phyloP scores from a whole-genome alignment of 176 grass and related monocot species.

The Zea mays region DNA sequence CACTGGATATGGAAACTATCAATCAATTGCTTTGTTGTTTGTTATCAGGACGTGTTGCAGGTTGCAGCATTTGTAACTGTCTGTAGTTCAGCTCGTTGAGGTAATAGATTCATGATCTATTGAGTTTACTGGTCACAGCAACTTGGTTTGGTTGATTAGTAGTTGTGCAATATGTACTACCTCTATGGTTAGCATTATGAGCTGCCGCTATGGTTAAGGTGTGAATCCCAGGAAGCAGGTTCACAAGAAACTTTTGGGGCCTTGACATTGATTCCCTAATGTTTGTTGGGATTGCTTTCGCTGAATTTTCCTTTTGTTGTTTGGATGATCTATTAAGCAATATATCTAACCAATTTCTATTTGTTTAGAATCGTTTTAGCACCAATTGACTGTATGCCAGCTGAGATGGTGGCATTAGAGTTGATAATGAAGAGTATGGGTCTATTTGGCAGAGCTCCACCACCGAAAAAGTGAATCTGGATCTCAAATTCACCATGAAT shows the following conservation, averaged over 20 bases:
- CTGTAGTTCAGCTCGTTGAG: not conserved
- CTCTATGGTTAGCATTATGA: not conserved
- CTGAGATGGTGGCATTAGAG: not conserved
- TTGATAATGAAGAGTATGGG: not conserved
- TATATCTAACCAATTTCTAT: not conserved
- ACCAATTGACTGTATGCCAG: constrained; percentile 4
- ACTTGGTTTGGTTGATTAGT: constrained; percentile 3
- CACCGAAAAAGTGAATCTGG: too few relatives aligned
- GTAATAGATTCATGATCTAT: not conserved
- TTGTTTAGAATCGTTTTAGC: not conserved
- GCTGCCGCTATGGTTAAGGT: not conserved
- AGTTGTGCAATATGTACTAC: not conserved
- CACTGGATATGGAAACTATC: not conserved
- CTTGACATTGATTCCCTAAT: not conserved
- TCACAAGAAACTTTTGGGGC: not conserved
- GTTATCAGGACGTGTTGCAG: not conserved
- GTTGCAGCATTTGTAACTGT: not conserved
- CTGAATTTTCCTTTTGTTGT: not conserved
- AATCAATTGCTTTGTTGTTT: not conserved
- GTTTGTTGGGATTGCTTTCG: not conserved
- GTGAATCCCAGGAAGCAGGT: not conserved
- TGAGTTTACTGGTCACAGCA: not conserved
- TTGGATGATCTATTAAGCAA: not conserved
- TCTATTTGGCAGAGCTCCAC: too few relatives aligned
- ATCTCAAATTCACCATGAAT: too few relatives aligned